Conservation (phyloP, 169 alveolate genomes). For the Theileria equi region DNA sequence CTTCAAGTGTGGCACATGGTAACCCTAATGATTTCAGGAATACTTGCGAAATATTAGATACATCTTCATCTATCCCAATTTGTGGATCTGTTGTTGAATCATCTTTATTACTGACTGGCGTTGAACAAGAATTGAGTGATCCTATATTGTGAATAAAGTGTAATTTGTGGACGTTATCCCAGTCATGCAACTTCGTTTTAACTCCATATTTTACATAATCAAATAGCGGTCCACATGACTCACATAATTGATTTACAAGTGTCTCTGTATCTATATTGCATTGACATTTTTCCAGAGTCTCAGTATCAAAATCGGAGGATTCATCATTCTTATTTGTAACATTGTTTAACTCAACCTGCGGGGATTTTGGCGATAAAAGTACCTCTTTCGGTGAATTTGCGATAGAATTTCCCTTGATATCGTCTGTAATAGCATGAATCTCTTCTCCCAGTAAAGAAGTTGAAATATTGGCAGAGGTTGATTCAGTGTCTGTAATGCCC, state of each 20-base stretch:
- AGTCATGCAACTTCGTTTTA: conserved; percentile 10
- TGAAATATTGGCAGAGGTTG: neutral
- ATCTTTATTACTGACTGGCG: neutral
- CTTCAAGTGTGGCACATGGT: conserved; percentile 1
- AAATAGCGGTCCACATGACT: conserved; percentile 8
- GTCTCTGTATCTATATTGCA: conserved; percentile 1
- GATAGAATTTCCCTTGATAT: too few species aligned
- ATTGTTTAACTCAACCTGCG: too few species aligned
- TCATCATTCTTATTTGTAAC: neutral
- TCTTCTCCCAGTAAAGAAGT: too few species aligned
- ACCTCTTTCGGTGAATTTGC: too few species aligned
- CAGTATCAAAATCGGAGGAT: neutral
- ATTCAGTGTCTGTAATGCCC: neutral
- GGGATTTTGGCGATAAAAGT: too few species aligned
- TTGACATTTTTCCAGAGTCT: conserved; percentile 1
- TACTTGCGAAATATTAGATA: neutral
- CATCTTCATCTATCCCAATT: neutral
- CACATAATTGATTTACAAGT: neutral
- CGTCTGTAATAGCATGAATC: too few species aligned
- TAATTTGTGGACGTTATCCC: conserved; percentile 23
- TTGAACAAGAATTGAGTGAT: neutral
- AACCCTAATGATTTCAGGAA: conserved; percentile 27
- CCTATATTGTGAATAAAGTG: conserved; percentile 1
- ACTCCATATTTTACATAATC: conserved; percentile 9
- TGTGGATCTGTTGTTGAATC: neutral